A percentile compares a stretch with the other conserved stretches of the same genome.
phyloP scores from a whole-genome alignment of 2,329 filamentous ascomycete genomes.

The Fusarium tjaetaba region DNA sequence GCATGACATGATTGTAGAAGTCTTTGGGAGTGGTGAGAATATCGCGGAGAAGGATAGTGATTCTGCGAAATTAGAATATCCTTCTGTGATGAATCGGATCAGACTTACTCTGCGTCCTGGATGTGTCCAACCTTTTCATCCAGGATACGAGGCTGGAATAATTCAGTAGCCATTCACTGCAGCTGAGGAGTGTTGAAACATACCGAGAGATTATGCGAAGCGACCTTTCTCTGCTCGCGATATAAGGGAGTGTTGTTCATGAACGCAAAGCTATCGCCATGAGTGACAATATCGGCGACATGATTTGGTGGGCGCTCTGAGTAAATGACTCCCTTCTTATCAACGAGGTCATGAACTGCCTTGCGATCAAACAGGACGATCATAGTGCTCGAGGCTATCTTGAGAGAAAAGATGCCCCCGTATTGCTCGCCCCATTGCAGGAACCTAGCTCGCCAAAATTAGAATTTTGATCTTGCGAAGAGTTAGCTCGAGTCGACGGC shows the following conservation, averaged over 20 bases:
- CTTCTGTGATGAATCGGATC: too few relatives aligned
- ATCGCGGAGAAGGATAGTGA: background rate
- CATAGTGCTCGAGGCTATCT: background rate
- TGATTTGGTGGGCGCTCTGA: background rate
- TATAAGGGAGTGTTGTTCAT: background rate
- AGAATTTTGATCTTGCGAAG: background rate
- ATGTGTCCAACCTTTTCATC: background rate
- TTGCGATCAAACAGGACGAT: background rate
- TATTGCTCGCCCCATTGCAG: background rate
- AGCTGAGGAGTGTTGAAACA: fast-evolving
- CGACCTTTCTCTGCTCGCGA: background rate
- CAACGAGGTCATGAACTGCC: background rate
- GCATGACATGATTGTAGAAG: background rate
- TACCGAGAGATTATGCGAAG: background rate
- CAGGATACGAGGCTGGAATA: background rate
- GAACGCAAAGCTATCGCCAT: background rate
- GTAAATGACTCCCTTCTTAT: background rate
- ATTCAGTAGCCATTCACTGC: fast-evolving
- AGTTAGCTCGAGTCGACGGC: too few relatives aligned
- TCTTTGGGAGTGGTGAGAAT: background rate
- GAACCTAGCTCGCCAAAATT: background rate
- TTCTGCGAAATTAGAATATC: background rate
- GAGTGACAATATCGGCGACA: background rate
- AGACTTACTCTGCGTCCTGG: background rate
- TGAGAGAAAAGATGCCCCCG: background rate